Conservation (phyloP, 768 basidiomycete species). For the Pleurotus giganteus region DNA sequence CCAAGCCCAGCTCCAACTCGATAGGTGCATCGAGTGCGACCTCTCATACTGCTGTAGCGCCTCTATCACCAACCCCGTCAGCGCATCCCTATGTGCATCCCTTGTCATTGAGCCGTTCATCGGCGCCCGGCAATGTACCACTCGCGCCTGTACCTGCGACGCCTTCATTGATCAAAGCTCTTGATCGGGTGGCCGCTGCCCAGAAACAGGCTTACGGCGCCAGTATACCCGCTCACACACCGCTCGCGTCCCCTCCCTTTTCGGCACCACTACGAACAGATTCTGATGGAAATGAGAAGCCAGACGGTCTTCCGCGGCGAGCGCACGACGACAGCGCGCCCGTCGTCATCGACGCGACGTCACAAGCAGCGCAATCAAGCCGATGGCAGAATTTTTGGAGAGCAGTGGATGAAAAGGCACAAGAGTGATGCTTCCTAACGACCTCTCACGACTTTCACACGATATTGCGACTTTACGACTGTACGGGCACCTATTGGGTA, state of each 20-base stretch:
- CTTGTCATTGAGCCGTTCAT: conserved; percentile 1
- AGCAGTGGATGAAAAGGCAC: conserved; percentile 36
- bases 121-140: not conserved
- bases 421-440: conserved; percentile 4
- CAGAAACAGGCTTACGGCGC: conserved; percentile 48
- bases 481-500: too few species aligned
- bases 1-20: conserved; percentile 32
- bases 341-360: not conserved
- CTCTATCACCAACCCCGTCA: conserved; percentile 15
- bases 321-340: conserved; percentile 12
- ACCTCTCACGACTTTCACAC: conserved; percentile 6
- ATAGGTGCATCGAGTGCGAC: conserved; percentile 17
- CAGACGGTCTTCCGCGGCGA: conserved; percentile 8
- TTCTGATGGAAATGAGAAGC: not conserved
- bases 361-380: conserved; percentile 13
- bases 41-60: conserved; percentile 20
- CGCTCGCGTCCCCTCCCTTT: not conserved
- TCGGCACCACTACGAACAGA: too few species aligned
- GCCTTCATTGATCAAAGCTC: conserved; percentile 60
- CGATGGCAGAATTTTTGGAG: conserved; percentile 48
- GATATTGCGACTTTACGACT: too few species aligned
- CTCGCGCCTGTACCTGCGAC: conserved; percentile 53
- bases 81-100: conserved; percentile 14
- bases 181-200: conserved; percentile 58
- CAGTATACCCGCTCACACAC: not conserved